Conservation (phyloP, 2,329 filamentous ascomycete species). For the Rhexocercosporidium sp. region DNA sequence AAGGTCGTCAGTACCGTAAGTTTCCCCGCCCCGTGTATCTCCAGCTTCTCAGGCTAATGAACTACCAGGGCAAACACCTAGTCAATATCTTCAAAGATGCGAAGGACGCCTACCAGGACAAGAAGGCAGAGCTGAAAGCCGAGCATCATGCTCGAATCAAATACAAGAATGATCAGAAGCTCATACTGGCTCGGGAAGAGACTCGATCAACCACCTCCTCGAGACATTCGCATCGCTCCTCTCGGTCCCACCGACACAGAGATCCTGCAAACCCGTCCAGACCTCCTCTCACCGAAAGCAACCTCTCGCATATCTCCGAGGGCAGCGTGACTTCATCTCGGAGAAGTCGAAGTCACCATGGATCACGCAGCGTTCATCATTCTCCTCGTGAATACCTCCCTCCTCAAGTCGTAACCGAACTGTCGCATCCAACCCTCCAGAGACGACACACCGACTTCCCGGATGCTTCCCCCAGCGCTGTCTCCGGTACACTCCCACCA, state of each 20-base stretch:
- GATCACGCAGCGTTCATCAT: slow-evolving; percentile 23
- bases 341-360: slow-evolving; percentile 35
- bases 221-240: slow-evolving; percentile 41
- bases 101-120: slow-evolving; percentile 84
- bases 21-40: slow-evolving; percentile 21
- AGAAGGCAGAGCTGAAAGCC: slow-evolving; percentile 80
- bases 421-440: slow-evolving; percentile 27
- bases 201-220: slow-evolving; percentile 49
- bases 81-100: slow-evolving; percentile 92
- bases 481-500: slow-evolving; percentile 29
- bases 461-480: slow-evolving; percentile 15
- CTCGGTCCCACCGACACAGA: slow-evolving; percentile 33
- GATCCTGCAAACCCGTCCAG: slow-evolving; percentile 24
- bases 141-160: slow-evolving; percentile 65
- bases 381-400: slow-evolving; percentile 27
- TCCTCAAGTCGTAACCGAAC: slow-evolving; percentile 35
- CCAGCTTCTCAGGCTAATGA: slow-evolving; percentile 24
- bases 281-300: slow-evolving; percentile 34
- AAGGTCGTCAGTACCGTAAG: slow-evolving; percentile 88
- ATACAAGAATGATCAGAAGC: slow-evolving; percentile 64
- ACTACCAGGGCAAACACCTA: slow-evolving; percentile 83
- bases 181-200: slow-evolving; percentile 49
- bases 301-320: slow-evolving; percentile 35
- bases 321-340: slow-evolving; percentile 33
- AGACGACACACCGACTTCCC: slow-evolving; percentile 39